Conservation (phyloP, 2,329 filamentous ascomycete genomes). For the Stachybotrys echinatus region DNA sequence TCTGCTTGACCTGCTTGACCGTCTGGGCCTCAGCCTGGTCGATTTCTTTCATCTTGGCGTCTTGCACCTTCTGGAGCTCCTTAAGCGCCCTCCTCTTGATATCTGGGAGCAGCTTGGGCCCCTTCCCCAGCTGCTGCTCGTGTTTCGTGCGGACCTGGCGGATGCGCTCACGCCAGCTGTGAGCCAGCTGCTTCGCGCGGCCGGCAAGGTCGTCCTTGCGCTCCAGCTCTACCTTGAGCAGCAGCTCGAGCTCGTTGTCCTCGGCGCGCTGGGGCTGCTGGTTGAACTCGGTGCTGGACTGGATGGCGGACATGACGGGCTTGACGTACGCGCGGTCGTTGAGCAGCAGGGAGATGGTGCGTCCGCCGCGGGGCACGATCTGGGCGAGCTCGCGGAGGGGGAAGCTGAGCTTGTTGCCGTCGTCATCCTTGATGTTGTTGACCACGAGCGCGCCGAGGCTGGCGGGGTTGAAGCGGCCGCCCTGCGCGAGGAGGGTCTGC, state of each 20-base stretch:
- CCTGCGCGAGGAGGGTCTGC: constrained; percentile 31
- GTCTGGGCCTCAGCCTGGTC: constrained; percentile 44
- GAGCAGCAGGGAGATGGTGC: constrained; percentile 35
- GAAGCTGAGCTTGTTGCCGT: constrained; percentile 25
- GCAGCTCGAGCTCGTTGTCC: constrained; percentile 55
- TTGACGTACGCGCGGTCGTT: constrained; percentile 41
- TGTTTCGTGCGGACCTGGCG: constrained; percentile 40
- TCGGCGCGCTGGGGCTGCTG: constrained; percentile 54
- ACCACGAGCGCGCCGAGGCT: constrained; percentile 41
- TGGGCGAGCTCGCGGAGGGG: constrained; percentile 52
- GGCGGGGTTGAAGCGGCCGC: constrained; percentile 48
- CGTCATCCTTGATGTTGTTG: constrained; percentile 22
- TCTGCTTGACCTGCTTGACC: constrained; percentile 32
- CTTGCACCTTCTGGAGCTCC: constrained; percentile 43
- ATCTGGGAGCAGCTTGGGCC: constrained; percentile 37
- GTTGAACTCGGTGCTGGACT: constrained; percentile 48
- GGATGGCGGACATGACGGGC: constrained; percentile 51
- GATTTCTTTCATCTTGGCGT: constrained; percentile 47
- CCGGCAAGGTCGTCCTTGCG: constrained; percentile 39
- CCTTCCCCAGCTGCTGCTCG: constrained; percentile 43
- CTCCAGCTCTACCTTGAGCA: constrained; percentile 49
- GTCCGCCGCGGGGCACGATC: constrained; percentile 41
- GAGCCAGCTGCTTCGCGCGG: constrained; percentile 38
- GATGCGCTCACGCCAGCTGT: constrained; percentile 46
- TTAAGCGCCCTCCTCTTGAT: constrained; percentile 42